phyloP scores from a whole-genome alignment of 2,329 filamentous ascomycete genomes.

The Diaporthe longicolla region DNA sequence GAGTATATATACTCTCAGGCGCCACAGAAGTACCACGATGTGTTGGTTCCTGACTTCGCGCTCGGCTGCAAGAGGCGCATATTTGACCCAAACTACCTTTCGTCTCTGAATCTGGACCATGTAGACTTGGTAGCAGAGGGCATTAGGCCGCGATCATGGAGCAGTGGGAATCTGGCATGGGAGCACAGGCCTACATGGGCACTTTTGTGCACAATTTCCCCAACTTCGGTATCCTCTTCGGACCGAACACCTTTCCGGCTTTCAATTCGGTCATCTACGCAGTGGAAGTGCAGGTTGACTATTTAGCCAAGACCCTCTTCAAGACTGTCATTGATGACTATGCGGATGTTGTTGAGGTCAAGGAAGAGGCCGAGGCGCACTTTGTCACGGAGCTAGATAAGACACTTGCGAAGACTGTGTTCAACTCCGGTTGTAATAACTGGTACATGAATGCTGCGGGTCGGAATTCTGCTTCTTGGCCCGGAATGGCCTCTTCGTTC shows the following conservation, averaged over 20 bases:
- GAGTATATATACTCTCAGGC: constrained; percentile 49
- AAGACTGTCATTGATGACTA: constrained; percentile 49
- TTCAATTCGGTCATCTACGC: constrained; percentile 45
- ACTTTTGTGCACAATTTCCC: constrained; percentile 51
- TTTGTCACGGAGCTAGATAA: constrained; percentile 51
- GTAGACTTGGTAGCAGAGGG: constrained; percentile 49
- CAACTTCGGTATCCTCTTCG: constrained; percentile 51
- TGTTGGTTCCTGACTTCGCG: constrained; percentile 50
- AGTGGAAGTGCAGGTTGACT: constrained; percentile 45
- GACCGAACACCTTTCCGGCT: constrained; percentile 45
- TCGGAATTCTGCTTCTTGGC: constrained; percentile 55
- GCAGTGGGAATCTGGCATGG: constrained; percentile 48
- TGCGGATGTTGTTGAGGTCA: constrained; percentile 53
- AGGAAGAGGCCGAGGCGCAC: constrained; percentile 50
- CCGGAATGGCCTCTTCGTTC: constrained; percentile 48
- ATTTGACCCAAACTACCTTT: constrained; percentile 53
- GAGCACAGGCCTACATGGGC: constrained; percentile 51
- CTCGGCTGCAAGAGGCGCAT: constrained; percentile 55
- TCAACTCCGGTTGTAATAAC: constrained; percentile 55
- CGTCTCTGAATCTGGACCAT: constrained; percentile 49
- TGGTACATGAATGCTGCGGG: constrained; percentile 58
- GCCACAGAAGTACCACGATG: constrained; percentile 47
- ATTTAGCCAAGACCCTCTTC: constrained; percentile 45
- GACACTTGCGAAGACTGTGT: constrained; percentile 53
- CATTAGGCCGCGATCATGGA: constrained; percentile 46